Evolutionary conservation across 164 flowering plant species (phyloP), one percentile per base, ranked within the genome.

Genomic region (Liriodendron chinense): DNA sequence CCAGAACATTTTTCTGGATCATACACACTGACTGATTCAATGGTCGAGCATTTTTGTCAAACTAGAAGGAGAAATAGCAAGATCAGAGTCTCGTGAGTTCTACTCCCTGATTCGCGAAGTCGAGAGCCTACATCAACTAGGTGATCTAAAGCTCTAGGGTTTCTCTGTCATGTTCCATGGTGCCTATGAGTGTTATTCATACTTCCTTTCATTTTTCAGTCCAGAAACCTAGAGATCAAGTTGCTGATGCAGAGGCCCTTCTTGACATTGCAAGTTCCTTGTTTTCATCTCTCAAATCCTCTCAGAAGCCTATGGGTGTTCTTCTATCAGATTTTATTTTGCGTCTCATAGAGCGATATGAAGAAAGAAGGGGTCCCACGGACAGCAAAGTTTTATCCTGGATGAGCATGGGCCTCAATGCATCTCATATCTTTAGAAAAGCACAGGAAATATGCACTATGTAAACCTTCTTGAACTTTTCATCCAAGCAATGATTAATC

Each of bases 181-280:
- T 78, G 20, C 26, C 9, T 62, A 7, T 22, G 22, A 43, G 20
- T 68, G 3, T 18, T 43, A 12, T 43, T 16, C 9, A 20, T 2
- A 16, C 13, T 47, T 48, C 21, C 16, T 68, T 10, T 63, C 1
- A 26, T 76, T 4, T 28, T 49, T n/a, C 83, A 81, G 83, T 83
- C 25, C 73, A 65, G 13, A 84, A 79, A 65, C 84, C 86, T 48
- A 67, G 84, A 18, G 84, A 84, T 50, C 86, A 84, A 53, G 79
- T 81, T 7, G 77, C 84, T 16, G 86, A 84, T 72, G 86, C 86
- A 47, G 84, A 84, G 76, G 78, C 84, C 47, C 75, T 84, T 73
- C 67, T 81, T 2, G 75, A 76, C 43, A 75, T 81, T 47, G 69
- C 84, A 43, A 75, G 70, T 23, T 70, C 72, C 14, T 77, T 83